Base-by-base conservation (phyloP, 2,329 filamentous ascomycete species). In the Neoscytalidium dimidiatum region DNA sequence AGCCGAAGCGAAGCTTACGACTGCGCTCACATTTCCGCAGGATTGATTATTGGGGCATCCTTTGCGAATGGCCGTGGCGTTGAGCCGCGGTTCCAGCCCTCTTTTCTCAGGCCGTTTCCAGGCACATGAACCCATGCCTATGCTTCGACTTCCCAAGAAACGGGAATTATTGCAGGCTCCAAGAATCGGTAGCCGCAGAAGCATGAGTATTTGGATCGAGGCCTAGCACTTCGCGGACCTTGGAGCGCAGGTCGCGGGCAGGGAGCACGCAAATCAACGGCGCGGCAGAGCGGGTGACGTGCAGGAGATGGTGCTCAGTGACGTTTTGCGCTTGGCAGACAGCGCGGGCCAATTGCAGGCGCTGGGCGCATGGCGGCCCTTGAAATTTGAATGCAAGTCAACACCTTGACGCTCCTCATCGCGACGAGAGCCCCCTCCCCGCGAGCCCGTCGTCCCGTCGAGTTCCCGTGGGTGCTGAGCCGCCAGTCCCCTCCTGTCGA, bases 371-470 rank as follows among this genome's bases (percentile, higher is more conserved):
- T 29, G 23, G 35, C 43, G 57, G 46, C 43, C 43, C 58, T n/a
- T 51, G 58, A 62, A 62, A 49, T 62, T 62, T 62, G 58, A 62
- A 62, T 49, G 58, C 58, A 49, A 43, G 33, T 62, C 43, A 62
- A 62, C 58, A 62, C 46, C 58, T 62, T 26, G 26, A 51, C 58
- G 31, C 43, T 62, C 58, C 43, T 44, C 58, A 51, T 62, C 29
- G 43, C 43, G 43, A 38, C 31, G 23, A 62, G 58, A 49, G 29
- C 43, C 58, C 41, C 58, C 49, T 62, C 31, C 58, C 31, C 43
- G 26, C 60, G 44, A 46, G 44, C 46, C 44, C 44, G 46, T 46
- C 46, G 56, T 28, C 41, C 38, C 7, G 56, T 21, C 38, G 26
- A 31, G 56, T 60, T 23, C 26, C 38, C 17, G 56, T 60, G 56